Percentiles rank a stretch among this genome's conserved stretches.
These are phyloP conservation scores for Fraxinus xanthoxyloides DNA, from an alignment of 305 asterid species.

Conservation along the genomic window DNA sequence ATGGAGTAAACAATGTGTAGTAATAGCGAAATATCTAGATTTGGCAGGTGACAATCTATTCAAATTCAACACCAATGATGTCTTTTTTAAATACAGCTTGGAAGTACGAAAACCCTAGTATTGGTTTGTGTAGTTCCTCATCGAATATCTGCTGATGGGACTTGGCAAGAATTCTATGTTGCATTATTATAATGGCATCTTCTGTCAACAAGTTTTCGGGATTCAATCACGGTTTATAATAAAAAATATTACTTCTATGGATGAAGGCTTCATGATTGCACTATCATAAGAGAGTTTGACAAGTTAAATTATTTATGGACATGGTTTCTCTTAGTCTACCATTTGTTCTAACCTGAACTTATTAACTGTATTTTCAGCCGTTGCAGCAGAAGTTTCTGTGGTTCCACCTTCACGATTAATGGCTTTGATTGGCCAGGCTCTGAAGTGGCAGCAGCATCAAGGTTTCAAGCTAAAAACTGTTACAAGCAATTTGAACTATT, in stretches of 20 bases:
- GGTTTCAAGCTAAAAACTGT: slow-evolving; percentile 43
- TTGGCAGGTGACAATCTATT: neutral
- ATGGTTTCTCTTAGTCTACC: neutral
- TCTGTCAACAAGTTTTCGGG: neutral
- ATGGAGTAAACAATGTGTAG: neutral
- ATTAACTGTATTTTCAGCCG: slow-evolving; percentile 53
- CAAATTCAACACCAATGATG: neutral
- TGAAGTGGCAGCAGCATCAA: slow-evolving; percentile 99
- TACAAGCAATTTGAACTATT: slow-evolving; percentile 14
- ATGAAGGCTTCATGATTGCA: slow-evolving; percentile 7
- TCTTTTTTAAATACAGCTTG: neutral
- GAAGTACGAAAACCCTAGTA: neutral
- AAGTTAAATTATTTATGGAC: slow-evolving; percentile 7
- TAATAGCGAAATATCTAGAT: neutral
- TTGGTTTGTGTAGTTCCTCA: neutral
- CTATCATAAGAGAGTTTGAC: neutral
- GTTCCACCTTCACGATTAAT: slow-evolving; percentile 96
- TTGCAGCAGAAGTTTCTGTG: slow-evolving; percentile 92
- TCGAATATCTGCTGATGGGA: slow-evolving; percentile 15
- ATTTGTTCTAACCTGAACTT: slow-evolving; percentile 25
- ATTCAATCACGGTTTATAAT: neutral
- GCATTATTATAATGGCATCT: slow-evolving; percentile 1
- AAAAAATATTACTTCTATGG: neutral
- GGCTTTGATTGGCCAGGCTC: slow-evolving; percentile 98
- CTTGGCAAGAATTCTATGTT: slow-evolving; percentile 10